Evolutionary conservation across 192 early-diverging fungal species (phyloP).

Genomic region (Glomus cerebriforme): DNA sequence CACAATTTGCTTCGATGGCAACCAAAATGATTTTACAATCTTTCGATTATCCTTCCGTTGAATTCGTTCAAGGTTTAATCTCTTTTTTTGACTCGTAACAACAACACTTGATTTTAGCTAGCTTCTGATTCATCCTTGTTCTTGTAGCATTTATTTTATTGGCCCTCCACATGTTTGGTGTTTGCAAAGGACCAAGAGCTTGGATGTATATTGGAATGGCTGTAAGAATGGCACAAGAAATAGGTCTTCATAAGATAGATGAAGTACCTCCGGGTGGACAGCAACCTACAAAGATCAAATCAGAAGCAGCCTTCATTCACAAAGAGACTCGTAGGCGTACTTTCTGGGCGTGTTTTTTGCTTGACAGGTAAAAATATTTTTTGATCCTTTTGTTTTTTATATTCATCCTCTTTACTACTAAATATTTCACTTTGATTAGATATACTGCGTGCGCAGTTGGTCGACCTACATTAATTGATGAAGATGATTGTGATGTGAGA

Average conservation of each 20-base stretch:
- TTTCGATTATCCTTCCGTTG: conserved; percentile 51
- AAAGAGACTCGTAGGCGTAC: conserved; percentile 53
- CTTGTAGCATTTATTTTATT: conserved; percentile 44
- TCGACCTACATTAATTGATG: conserved; percentile 50
- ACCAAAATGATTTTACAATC: conserved; percentile 40
- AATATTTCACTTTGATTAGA: conserved; percentile 4
- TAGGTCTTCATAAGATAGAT: conserved; percentile 53
- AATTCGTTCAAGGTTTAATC: conserved; percentile 44
- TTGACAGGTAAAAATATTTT: conserved; percentile 36
- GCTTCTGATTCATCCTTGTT: not conserved
- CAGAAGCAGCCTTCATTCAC: conserved; percentile 45
- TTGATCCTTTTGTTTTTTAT: not conserved
- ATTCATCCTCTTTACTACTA: too few species aligned
- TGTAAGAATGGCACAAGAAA: conserved; percentile 51
- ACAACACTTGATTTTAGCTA: not conserved
- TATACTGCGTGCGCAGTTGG: conserved; percentile 45
- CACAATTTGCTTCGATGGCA: conserved; percentile 52
- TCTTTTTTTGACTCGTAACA: not conserved
- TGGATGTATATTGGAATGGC: conserved; percentile 63
- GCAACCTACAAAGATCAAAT: not conserved
- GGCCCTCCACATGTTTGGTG: conserved; percentile 53
- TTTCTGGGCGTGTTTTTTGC: conserved; percentile 55
- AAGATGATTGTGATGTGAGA: conserved; percentile 50
- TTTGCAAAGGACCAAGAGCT: conserved; percentile 50
- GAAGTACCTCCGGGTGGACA: not conserved